Evolutionary conservation across 441 rosid species (phyloP), one percentile per base, ranked within the genome.

Genomic region (Manihot esculenta): DNA sequence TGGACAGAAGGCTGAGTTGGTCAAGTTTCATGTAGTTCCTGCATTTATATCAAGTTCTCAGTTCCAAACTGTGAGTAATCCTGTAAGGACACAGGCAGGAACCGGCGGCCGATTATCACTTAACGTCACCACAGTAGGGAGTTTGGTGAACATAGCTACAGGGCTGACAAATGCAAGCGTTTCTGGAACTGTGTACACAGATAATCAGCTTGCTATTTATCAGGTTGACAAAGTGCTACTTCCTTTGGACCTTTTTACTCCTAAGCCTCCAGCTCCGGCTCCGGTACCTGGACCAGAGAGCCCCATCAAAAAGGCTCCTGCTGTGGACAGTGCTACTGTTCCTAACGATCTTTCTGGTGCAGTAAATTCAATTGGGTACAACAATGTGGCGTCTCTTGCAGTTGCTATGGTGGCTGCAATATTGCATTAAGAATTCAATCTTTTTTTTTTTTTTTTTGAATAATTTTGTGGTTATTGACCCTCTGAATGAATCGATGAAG

Each of bases 61-160:
- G 54, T 90, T 93, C 78, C 92, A 90, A 74, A 93, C 95, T 0
- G 79, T 87, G n/a, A 93, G 91, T 35, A 93, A 93, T 59, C 98
- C 98, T 13, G 76, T 89, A 35, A 80, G 87, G 70, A 93, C 98
- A 5, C 85, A 84, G n/a, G 98, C 95, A 8, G 96, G 97, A 7
- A 88, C 79, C 23, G 78, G 78, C 0, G 81, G 76, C 10, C 82
- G 83, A 71, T 84, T 85, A 62, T 86, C 87, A 24, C 86, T 93
- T 54, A 93, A 86, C 54, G 76, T 93, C 9, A 84, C 87, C 0
- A 84, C 92, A 15, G 71, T 81, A 20, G 90, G 89, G 1, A 90
- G 74, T 55, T 69, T 76, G 0, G 90, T 93, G 20, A 93, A 93
- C 69, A 74, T 93, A 23, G 81, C 92, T 3, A 72, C 89, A 7